Conservation (phyloP, 2,329 filamentous ascomycete species). For the Bipolaris cookei region DNA sequence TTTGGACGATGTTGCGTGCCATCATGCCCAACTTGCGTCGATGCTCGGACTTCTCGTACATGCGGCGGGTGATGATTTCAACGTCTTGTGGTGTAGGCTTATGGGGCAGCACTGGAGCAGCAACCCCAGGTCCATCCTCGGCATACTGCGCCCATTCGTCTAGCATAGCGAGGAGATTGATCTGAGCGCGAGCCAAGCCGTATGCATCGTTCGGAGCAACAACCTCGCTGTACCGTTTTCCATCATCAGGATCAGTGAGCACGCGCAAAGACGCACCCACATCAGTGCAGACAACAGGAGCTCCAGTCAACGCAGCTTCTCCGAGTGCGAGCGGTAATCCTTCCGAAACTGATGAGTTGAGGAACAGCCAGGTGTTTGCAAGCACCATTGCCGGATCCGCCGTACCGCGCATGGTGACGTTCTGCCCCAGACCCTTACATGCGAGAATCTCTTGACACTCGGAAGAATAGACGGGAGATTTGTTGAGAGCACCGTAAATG, state of each 20-base stretch:
- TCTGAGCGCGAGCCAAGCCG: conserved; percentile 66
- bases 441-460: conserved; percentile 65
- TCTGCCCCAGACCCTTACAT: conserved; percentile 59
- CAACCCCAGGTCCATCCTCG: conserved; percentile 54
- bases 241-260: conserved; percentile 59
- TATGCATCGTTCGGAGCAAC: conserved; percentile 69
- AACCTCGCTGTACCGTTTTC: conserved; percentile 63
- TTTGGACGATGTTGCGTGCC: conserved; percentile 64
- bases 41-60: conserved; percentile 66
- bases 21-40: conserved; percentile 65
- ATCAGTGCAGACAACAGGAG: conserved; percentile 63
- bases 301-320: conserved; percentile 64
- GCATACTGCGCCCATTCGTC: conserved; percentile 67
- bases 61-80: conserved; percentile 60
- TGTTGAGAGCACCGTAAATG: conserved; percentile 69
- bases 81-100: conserved; percentile 60
- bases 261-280: conserved; percentile 63
- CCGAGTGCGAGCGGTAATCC: conserved; percentile 63
- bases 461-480: conserved; percentile 66
- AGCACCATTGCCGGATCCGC: conserved; percentile 60
- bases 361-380: conserved; percentile 52
- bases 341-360: conserved; percentile 64
- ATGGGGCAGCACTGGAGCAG: conserved; percentile 55
- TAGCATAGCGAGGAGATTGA: conserved; percentile 66
- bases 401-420: conserved; percentile 61